Percentiles rank a stretch among this genome's conserved stretches.
Evolutionary conservation across 2,329 filamentous ascomycete species (phyloP).

Genomic region (Talaromyces sp.): DNA sequence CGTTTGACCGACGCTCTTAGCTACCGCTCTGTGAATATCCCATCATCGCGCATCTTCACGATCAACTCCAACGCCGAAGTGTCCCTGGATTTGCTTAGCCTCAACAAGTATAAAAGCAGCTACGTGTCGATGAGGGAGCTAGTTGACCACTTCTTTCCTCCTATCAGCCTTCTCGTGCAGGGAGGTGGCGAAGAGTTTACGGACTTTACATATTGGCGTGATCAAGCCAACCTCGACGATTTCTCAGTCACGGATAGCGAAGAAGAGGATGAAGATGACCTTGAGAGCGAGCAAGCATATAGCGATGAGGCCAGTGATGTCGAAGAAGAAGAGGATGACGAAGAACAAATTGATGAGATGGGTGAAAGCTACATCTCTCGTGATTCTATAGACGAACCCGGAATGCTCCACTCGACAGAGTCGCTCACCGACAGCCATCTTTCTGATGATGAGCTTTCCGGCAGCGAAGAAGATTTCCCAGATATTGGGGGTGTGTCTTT

Average conservation of each 20-base stretch:
- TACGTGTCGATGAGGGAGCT: slow-evolving; percentile 97
- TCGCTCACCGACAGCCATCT: slow-evolving; percentile 13
- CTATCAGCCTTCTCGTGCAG: slow-evolving; percentile 78
- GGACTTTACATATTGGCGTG: slow-evolving; percentile 95
- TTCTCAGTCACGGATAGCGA: slow-evolving; percentile 78
- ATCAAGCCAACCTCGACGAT: slow-evolving; percentile 77
- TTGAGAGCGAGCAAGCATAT: slow-evolving; percentile 33
- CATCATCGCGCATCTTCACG: slow-evolving; percentile 89
- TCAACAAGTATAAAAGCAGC: slow-evolving; percentile 93
- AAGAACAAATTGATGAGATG: slow-evolving; percentile 35
- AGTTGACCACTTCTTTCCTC: slow-evolving; percentile 96
- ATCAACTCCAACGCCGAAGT: slow-evolving; percentile 98
- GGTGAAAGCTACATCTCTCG: slow-evolving; percentile 32
- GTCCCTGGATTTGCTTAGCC: slow-evolving; percentile 77
- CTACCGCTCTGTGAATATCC: slow-evolving; percentile 93
- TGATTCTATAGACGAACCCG: slow-evolving; percentile 40
- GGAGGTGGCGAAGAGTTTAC: slow-evolving; percentile 92
- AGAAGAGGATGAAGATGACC: slow-evolving; percentile 43
- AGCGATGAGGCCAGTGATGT: slow-evolving; percentile 50
- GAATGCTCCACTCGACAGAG: slow-evolving; percentile 40
- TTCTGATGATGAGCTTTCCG: slow-evolving; percentile 11
- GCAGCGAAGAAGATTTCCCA: slow-evolving; percentile 38
- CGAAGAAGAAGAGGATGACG: slow-evolving; percentile 45
- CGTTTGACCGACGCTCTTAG: slow-evolving; percentile 92
- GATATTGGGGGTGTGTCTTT: slow-evolving; percentile 15